Evolutionary conservation across 176 grass and related monocot species (phyloP), one percentile per base, ranked within the genome.

Genomic region (Oryza brachyantha): DNA sequence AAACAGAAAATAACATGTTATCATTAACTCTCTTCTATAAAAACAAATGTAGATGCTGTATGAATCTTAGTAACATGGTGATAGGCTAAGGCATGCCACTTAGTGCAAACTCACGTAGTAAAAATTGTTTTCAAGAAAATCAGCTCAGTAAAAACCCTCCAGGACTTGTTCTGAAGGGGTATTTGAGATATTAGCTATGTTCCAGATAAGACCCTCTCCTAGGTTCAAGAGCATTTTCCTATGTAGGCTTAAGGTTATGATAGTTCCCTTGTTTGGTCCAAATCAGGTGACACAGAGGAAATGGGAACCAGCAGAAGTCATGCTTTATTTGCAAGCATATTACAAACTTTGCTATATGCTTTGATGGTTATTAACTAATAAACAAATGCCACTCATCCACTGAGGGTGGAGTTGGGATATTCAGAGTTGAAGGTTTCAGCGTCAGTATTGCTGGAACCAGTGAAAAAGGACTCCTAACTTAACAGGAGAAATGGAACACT

Each of bases 1-100:
- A 90, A 67, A 75, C 54, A 48, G 48, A 68, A n/a, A n/a, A n/a
- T n/a, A n/a, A n/a, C n/a, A 62, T 26, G 10, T 52, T 69, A 9
- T 71, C 77, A 72, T 25, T 27, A 17, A 73, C 17, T 19, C 31
- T 79, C 59, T 57, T 13, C 39, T 2, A 64, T 29, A 34, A 38
- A 78, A 21, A 13, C 2, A 52, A 45, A 40, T 19, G 6, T 41
- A 62, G n/a, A 19, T 77, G 52, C 4, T 57, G 52, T 40, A 1
- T 64, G 71, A 75, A 75, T 50, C 74, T 86, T n/a, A 4, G 42
- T 45, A 85, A 62, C 4, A 17, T 61, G 59, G 22, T 34, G 35
- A 57, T 65, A 80, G 46, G 46, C 35, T 3, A 81, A 63, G 55
- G 5, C 22, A 41, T 62, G n/a, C 14, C 55, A 71, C 12, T 69